Evolutionary conservation across 352 stramenopile species (phyloP).

Genomic region (Stramenopiles sp.): DNA sequence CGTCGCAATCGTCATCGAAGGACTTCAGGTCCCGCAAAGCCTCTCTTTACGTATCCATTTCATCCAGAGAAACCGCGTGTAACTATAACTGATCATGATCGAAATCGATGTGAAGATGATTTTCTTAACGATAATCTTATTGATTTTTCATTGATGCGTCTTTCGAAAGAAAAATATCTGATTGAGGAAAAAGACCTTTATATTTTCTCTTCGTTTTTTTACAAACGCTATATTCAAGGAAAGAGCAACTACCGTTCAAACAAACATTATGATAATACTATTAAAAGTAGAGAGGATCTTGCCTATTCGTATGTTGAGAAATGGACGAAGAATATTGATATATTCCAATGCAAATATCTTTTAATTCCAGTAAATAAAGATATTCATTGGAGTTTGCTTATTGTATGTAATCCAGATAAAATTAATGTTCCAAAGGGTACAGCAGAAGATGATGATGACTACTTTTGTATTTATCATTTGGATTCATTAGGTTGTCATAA

Average conservation of each 20-base stretch:
- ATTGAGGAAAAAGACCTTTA: not conserved
- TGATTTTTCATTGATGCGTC: not conserved
- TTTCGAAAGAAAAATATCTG: not conserved
- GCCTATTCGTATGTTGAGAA: not conserved
- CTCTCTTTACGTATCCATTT: too few relatives aligned
- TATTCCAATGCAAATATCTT: not conserved
- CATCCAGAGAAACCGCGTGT: too few relatives aligned
- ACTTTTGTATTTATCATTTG: not conserved
- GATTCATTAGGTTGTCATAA: not conserved
- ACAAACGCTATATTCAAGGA: not conserved
- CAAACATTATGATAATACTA: not conserved
- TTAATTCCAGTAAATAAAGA: not conserved
- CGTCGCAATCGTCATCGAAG: too few relatives aligned
- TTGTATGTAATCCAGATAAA: not conserved
- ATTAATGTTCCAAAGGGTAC: not conserved
- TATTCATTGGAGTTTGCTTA: conserved; percentile 1
- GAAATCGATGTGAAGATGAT: not conserved
- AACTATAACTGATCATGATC: not conserved
- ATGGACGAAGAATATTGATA: not conserved
- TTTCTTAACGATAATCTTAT: not conserved
- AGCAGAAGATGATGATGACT: not conserved
- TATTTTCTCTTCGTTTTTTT: not conserved
- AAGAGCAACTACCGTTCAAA: not conserved
- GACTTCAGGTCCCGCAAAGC: too few relatives aligned
- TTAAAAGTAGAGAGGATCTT: not conserved